These are phyloP conservation scores for Pseudonitzschia multistriata DNA, from an alignment of 108 stramenopile genomes.

Conservation along the genomic window DNA sequence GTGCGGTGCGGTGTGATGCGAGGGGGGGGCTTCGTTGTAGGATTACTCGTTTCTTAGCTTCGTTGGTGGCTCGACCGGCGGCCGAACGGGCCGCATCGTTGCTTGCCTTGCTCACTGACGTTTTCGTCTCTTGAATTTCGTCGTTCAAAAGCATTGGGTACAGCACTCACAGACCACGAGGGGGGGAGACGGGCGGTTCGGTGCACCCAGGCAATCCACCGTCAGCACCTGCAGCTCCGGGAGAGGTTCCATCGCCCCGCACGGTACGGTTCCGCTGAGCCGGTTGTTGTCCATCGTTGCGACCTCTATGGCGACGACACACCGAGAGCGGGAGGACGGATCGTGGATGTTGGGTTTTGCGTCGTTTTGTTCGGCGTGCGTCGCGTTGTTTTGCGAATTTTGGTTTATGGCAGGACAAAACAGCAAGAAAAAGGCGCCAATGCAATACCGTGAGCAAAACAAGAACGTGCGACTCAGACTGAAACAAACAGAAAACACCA, in stretches of 20 bases:
- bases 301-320: conserved; percentile 33
- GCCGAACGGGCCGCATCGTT: too few species aligned
- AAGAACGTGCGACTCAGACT: background rate
- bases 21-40: too few species aligned
- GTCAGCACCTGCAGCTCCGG: conserved; percentile 25
- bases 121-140: too few species aligned
- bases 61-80: too few species aligned
- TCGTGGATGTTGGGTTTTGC: background rate
- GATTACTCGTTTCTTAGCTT: too few species aligned
- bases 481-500: too few species aligned
- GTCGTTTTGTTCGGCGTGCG: background rate
- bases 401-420: too few species aligned
- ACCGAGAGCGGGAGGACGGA: background rate
- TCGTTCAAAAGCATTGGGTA: conserved; percentile 42
- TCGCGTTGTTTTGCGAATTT: background rate
- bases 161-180: conserved; percentile 49
- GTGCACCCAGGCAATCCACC: conserved; percentile 43
- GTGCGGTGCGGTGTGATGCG: too few species aligned
- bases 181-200: conserved; percentile 46
- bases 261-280: conserved; percentile 56
- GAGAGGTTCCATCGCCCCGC: conserved; percentile 27
- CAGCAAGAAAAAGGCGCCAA: background rate
- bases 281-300: conserved; percentile 47
- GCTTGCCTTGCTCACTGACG: too few species aligned
- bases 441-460: background rate